These are phyloP conservation scores for Usnea hakonensis DNA, from an alignment of 495 filamentous ascomycete species.

Conservation along the genomic window DNA sequence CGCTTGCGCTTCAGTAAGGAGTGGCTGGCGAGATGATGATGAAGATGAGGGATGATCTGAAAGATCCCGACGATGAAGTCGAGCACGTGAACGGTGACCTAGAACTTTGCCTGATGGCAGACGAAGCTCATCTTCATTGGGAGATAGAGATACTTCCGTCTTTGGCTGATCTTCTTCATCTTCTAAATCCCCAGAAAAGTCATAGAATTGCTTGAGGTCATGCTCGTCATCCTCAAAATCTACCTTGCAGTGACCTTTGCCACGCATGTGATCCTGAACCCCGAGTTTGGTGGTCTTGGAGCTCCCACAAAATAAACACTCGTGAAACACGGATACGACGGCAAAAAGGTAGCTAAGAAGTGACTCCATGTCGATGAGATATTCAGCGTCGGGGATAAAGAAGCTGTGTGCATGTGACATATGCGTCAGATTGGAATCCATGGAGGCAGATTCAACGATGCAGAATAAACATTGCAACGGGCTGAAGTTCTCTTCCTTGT, in stretches of 20 bases:
- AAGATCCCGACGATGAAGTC: constrained; percentile 11
- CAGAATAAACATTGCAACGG: constrained; percentile 27
- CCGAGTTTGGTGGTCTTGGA: constrained; percentile 21
- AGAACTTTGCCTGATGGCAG: constrained; percentile 31
- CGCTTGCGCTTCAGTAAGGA: background rate
- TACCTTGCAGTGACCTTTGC: constrained; percentile 31
- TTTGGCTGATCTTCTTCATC: constrained; percentile 12
- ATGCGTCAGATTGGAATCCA: constrained; percentile 27
- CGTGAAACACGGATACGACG: constrained; percentile 27
- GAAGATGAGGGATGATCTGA: constrained; percentile 4
- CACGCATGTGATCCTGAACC: constrained; percentile 30
- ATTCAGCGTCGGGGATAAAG: constrained; percentile 25
- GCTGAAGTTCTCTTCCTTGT: constrained; percentile 8
- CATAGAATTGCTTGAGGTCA: constrained; percentile 28
- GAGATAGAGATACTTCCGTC: background rate
- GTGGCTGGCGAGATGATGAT: constrained; percentile 2
- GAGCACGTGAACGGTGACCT: constrained; percentile 20
- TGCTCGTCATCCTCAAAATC: constrained; percentile 23
- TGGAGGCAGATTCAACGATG: constrained; percentile 17
- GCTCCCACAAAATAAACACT: constrained; percentile 31
- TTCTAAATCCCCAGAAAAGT: constrained; percentile 17
- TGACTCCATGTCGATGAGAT: constrained; percentile 27
- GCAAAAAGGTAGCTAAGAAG: constrained; percentile 28
- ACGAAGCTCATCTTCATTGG: constrained; percentile 18
- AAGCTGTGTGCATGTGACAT: constrained; percentile 31